A percentile compares a stretch with the other conserved stretches of the same genome.
These are phyloP conservation scores for Alternaria metachromatica DNA, from an alignment of 2,329 filamentous ascomycete genomes.

Conservation along the genomic window DNA sequence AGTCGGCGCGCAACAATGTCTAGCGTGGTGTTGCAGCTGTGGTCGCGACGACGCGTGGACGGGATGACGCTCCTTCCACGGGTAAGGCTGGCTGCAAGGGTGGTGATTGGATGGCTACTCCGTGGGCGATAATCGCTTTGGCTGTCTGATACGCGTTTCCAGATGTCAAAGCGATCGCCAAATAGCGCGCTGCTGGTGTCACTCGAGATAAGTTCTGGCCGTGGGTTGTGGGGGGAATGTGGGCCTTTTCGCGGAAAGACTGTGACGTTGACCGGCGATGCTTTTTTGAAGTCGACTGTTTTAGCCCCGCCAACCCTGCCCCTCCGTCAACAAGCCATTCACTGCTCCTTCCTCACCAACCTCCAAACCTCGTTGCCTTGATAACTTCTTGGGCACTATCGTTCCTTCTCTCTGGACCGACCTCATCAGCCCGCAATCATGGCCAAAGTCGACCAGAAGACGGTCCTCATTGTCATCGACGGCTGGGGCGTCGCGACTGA, in stretches of 20 bases:
- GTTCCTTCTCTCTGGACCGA: neutral
- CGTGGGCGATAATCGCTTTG: constrained; percentile 10
- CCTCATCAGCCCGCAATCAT: constrained; percentile 55
- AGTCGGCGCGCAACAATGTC: constrained; percentile 9
- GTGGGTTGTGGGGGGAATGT: constrained; percentile 27
- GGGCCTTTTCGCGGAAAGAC: constrained; percentile 14
- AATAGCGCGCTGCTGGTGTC: constrained; percentile 14
- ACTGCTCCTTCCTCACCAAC: constrained; percentile 8
- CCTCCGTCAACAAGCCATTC: constrained; percentile 31
- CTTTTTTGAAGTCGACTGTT: constrained; percentile 15
- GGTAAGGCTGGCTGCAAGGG: constrained; percentile 16
- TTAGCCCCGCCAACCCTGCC: constrained; percentile 33
- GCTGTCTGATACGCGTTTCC: constrained; percentile 2
- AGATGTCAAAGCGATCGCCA: constrained; percentile 10
- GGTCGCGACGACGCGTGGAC: constrained; percentile 15
- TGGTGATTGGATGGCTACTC: constrained; percentile 23
- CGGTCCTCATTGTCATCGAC: constrained; percentile 91
- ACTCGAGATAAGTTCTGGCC: constrained; percentile 27
- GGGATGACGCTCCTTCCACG: constrained; percentile 28
- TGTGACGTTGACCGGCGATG: constrained; percentile 32
- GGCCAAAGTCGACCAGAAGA: constrained; percentile 72
- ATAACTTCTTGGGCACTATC: neutral
- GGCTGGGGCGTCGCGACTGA: constrained; percentile 92
- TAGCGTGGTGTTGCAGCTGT: constrained; percentile 29
- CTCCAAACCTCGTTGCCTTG: neutral